phyloP scores from a whole-genome alignment of 176 grass and related monocot genomes.

The Zoysia japonica region DNA sequence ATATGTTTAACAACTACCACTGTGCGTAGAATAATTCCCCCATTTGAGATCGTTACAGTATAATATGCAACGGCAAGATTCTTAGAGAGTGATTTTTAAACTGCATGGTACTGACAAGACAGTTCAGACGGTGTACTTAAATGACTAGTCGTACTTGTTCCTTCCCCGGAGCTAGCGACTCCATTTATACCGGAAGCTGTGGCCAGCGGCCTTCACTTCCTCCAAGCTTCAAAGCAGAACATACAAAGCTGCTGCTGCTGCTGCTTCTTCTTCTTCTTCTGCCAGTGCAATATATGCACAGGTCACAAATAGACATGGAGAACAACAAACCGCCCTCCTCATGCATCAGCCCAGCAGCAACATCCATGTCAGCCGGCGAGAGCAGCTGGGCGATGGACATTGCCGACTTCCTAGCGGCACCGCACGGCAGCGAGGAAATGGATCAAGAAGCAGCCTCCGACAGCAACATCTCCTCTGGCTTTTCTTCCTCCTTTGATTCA shows the following conservation, averaged over 20 bases:
- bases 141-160: background rate
- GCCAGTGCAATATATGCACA: background rate
- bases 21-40: background rate
- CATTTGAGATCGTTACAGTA: slow-evolving; percentile 17
- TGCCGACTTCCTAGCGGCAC: slow-evolving; percentile 36
- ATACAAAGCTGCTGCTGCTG: background rate
- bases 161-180: slow-evolving; percentile 1
- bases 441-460: slow-evolving; percentile 5
- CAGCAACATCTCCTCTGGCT: slow-evolving; percentile 45
- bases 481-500: slow-evolving; percentile 48
- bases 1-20: background rate
- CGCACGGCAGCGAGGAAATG: slow-evolving; percentile 25
- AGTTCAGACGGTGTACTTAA: slow-evolving; percentile 37
- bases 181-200: slow-evolving; percentile 29
- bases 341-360: slow-evolving; percentile 31
- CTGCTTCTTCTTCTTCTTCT: background rate
- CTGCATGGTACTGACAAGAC: slow-evolving; percentile 38
- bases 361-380: slow-evolving; percentile 41
- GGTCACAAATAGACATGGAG: slow-evolving; percentile 34
- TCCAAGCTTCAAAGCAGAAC: slow-evolving; percentile 3
- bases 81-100: slow-evolving; percentile 16
- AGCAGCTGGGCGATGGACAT: slow-evolving; percentile 61
- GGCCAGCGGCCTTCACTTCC: background rate
- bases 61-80: slow-evolving; percentile 41
- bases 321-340: slow-evolving; percentile 38